Percentiles rank a stretch among this genome's conserved stretches.
Conservation (phyloP, 345 rosid species). For the Linum tenue region DNA sequence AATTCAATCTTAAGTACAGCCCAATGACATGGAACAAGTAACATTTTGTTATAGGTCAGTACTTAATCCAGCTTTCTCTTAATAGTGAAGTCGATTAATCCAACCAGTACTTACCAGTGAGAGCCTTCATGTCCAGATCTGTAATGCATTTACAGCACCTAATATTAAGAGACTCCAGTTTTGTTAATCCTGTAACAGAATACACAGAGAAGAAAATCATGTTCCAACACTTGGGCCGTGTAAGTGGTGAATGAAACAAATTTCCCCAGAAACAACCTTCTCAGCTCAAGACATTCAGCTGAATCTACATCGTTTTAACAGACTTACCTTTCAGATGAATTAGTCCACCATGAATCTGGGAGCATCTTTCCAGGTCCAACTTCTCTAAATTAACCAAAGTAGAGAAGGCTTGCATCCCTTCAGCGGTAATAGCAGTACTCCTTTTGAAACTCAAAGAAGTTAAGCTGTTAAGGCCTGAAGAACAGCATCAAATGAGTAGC, state of each 20-base stretch:
- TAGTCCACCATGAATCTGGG: constrained; percentile 75
- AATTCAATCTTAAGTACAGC: no score
- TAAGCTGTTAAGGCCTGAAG: constrained; percentile 66
- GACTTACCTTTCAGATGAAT: constrained; percentile 47
- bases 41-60: background rate
- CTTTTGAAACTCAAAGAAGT: constrained; percentile 70
- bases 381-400: constrained; percentile 62
- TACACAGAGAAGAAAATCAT: background rate
- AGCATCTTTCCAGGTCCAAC: constrained; percentile 85
- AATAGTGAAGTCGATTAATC: background rate
- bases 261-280: no score
- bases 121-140: constrained; percentile 67
- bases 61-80: background rate
- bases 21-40: background rate
- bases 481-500: background rate
- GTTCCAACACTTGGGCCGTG: background rate
- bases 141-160: constrained; percentile 80
- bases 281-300: no score
- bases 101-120: constrained; percentile 42
- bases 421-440: constrained; percentile 53
- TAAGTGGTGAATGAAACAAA: background rate
- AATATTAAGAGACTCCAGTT: constrained; percentile 67
- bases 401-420: constrained; percentile 60
- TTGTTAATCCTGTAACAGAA: constrained; percentile 43
- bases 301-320: no score